Percentiles rank a stretch among this genome's conserved stretches.
phyloP scores from a whole-genome alignment of 129 eudicot genomes.

The Centella asiatica region DNA sequence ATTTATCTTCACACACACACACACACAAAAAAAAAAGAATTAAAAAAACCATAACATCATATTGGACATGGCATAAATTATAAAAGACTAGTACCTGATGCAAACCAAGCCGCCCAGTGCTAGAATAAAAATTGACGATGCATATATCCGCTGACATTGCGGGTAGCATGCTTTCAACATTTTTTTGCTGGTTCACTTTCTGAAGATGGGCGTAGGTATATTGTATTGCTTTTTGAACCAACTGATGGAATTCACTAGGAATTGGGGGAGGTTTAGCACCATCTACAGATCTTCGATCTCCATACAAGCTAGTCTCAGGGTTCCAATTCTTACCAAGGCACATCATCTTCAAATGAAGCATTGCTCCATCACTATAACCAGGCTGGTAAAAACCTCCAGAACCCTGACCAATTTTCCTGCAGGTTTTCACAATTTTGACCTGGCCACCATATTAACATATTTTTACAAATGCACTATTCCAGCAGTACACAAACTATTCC shows the following conservation, averaged over 20 bases:
- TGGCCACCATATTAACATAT: constrained; percentile 10
- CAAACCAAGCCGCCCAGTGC: constrained; percentile 71
- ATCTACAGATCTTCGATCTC: constrained; percentile 39
- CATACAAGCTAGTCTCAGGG: constrained; percentile 40
- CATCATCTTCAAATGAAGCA: constrained; percentile 62
- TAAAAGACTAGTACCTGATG: constrained; percentile 50
- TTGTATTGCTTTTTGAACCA: constrained; percentile 49
- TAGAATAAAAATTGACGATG: constrained; percentile 64
- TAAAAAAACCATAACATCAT: too few relatives aligned
- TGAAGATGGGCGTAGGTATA: constrained; percentile 30
- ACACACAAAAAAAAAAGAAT: too few relatives aligned
- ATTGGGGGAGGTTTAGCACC: constrained; percentile 56
- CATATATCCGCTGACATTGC: constrained; percentile 58
- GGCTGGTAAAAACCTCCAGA: constrained; percentile 83
- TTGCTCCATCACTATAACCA: constrained; percentile 44
- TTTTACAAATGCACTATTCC: neutral
- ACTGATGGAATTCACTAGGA: constrained; percentile 41
- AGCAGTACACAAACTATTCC: neutral
- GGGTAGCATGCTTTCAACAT: constrained; percentile 38
- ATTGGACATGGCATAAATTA: too few relatives aligned
- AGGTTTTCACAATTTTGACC: constrained; percentile 45
- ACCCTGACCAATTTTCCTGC: constrained; percentile 55
- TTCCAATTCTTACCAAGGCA: constrained; percentile 95
- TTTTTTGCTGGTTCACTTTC: constrained; percentile 9
- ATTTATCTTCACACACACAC: too few relatives aligned